A percentile compares a stretch with the other conserved stretches of the same genome.
Conservation (phyloP, 2,329 filamentous ascomycete genomes). For the Leptosphaerulina australis region DNA sequence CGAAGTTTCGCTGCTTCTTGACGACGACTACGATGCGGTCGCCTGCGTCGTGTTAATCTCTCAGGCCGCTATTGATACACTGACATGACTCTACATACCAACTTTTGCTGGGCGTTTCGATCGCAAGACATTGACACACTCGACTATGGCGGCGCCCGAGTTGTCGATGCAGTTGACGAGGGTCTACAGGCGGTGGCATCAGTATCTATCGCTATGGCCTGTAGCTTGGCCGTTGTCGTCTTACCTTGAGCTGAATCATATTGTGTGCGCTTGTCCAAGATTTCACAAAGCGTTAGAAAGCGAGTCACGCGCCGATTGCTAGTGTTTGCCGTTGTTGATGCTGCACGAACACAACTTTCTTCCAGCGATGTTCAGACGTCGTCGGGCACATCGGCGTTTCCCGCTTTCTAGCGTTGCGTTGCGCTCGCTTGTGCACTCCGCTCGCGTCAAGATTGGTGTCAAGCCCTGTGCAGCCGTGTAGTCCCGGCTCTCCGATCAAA, state of each 20-base stretch:
- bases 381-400: conserved; percentile 22
- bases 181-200: conserved; percentile 71
- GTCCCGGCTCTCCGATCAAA: not conserved
- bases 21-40: conserved; percentile 98
- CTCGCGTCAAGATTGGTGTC: conserved; percentile 7
- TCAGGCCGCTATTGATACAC: not conserved
- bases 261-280: conserved; percentile 1
- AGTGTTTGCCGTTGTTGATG: conserved; percentile 10
- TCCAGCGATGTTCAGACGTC: conserved; percentile 14
- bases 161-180: conserved; percentile 99
- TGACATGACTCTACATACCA: conserved; percentile 72
- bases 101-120: conserved; percentile 89
- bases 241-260: conserved; percentile 50
- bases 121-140: conserved; percentile 91
- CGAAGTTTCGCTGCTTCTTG: conserved; percentile 87
- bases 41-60: conserved; percentile 60
- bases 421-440: conserved; percentile 23
- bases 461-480: not conserved
- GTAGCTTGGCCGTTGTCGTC: conserved; percentile 3
- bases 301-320: conserved; percentile 15
- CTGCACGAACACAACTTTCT: conserved; percentile 17
- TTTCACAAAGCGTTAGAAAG: not conserved
- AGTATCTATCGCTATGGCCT: conserved; percentile 24
- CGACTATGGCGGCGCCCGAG: conserved; percentile 94
- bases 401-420: conserved; percentile 8